phyloP scores from a whole-genome alignment of 2,329 filamentous ascomycete species.

The Paraphoma sp. region DNA sequence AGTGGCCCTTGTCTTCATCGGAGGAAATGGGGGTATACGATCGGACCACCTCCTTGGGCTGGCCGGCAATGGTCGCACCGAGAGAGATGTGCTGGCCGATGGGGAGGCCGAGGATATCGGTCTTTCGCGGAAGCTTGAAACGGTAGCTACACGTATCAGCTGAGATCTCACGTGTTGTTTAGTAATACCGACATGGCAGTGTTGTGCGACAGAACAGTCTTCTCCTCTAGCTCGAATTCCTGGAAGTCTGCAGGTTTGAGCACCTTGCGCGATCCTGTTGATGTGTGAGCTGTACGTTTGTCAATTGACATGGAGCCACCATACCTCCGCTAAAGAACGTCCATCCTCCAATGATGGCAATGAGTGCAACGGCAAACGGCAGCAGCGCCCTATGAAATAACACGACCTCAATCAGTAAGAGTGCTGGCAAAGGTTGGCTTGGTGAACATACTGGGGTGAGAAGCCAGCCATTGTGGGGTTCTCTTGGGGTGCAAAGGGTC shows the following conservation, averaged over 20 bases:
- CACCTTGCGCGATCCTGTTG: conserved; percentile 62
- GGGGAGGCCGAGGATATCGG: conserved; percentile 88
- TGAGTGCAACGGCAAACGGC: conserved; percentile 72
- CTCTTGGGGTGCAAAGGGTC: not conserved
- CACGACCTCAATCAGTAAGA: conserved; percentile 76
- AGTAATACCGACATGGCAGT: conserved; percentile 78
- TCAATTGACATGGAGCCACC: conserved; percentile 37
- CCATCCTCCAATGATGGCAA: conserved; percentile 69
- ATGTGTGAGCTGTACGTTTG: not conserved
- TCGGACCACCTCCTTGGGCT: conserved; percentile 50
- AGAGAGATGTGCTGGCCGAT: conserved; percentile 99
- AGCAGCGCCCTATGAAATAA: conserved; percentile 77
- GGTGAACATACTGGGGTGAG: conserved; percentile 72
- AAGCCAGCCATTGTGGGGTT: conserved; percentile 20
- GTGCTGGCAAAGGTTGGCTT: conserved; percentile 83
- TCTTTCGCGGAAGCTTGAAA: conserved; percentile 80
- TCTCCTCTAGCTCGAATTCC: conserved; percentile 90
- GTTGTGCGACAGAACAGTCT: conserved; percentile 96
- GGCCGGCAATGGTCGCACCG: conserved; percentile 62
- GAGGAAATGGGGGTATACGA: conserved; percentile 53
- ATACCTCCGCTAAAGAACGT: conserved; percentile 76
- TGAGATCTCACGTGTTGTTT: not conserved
- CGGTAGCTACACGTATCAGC: conserved; percentile 71
- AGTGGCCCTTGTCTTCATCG: conserved; percentile 71
- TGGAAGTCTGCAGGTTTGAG: conserved; percentile 89